These are phyloP conservation scores for Vitis rupestris DNA, from an alignment of 164 flowering plant genomes.

Conservation along the genomic window DNA sequence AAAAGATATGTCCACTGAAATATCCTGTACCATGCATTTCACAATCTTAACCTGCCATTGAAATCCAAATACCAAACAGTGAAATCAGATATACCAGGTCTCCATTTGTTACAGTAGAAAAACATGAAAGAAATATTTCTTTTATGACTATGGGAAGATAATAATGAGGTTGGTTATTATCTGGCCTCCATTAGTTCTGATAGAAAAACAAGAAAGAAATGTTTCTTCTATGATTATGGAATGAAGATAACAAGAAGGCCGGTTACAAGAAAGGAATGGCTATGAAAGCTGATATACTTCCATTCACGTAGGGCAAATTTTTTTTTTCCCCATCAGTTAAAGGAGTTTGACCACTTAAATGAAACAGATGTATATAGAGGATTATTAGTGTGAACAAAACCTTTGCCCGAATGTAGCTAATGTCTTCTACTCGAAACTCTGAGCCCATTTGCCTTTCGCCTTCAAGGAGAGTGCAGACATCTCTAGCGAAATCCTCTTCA, in stretches of 20 bases:
- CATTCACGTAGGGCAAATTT: no score
- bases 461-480: slow-evolving; percentile 24
- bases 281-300: no score
- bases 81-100: neutral
- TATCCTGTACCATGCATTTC: slow-evolving; percentile 26
- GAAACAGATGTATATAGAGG: neutral
- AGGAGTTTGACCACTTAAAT: neutral
- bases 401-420: slow-evolving; percentile 34
- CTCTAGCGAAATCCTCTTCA: slow-evolving; percentile 27
- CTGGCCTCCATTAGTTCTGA: no score
- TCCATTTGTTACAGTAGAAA: slow-evolving; percentile 1
- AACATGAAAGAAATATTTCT: neutral
- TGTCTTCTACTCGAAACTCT: slow-evolving; percentile 21
- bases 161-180: neutral
- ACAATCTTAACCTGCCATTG: slow-evolving; percentile 35
- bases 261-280: no score
- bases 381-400: slow-evolving; percentile 10
- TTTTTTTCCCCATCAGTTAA: no score
- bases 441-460: slow-evolving; percentile 9
- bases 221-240: no score
- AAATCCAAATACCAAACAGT: slow-evolving; percentile 3
- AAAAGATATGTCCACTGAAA: slow-evolving; percentile 36
- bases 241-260: no score
- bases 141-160: neutral
- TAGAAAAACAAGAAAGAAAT: no score